Conservation (phyloP, 148 eudicot species). For the Heliosperma pusillum region DNA sequence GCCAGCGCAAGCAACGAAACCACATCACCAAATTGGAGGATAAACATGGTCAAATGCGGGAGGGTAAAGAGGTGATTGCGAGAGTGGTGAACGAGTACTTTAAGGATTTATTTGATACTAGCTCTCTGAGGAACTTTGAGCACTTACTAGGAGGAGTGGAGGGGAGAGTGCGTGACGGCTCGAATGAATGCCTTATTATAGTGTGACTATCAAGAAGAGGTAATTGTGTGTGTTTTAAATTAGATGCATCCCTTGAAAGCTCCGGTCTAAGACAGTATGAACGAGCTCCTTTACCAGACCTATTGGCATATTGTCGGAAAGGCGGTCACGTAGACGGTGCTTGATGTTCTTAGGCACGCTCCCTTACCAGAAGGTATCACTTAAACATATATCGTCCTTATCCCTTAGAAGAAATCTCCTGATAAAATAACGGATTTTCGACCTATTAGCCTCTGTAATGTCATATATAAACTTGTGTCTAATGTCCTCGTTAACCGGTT, state of each 20-base stretch:
- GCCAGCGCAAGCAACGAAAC: not conserved
- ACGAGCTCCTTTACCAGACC: not conserved
- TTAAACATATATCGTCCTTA: not conserved
- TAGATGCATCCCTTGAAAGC: not conserved
- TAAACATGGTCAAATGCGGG: no score
- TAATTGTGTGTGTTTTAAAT: not conserved
- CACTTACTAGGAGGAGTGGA: not conserved
- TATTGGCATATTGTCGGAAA: not conserved
- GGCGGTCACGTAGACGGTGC: not conserved
- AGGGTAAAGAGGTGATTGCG: no score
- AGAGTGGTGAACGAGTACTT: no score
- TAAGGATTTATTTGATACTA: no score
- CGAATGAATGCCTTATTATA: not conserved
- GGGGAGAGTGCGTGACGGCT: not conserved
- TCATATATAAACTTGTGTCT: no score
- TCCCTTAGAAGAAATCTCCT: not conserved
- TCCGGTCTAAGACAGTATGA: not conserved
- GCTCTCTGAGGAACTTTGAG: not conserved
- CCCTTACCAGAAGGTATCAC: not conserved
- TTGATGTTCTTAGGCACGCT: not conserved
- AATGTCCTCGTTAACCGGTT: no score
- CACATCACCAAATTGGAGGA: not conserved
- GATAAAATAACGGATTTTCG: not conserved
- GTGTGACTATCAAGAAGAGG: not conserved
- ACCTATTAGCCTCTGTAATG: not conserved